These are phyloP conservation scores for Collybiopsis confluens DNA, from an alignment of 768 basidiomycete species.

Conservation along the genomic window DNA sequence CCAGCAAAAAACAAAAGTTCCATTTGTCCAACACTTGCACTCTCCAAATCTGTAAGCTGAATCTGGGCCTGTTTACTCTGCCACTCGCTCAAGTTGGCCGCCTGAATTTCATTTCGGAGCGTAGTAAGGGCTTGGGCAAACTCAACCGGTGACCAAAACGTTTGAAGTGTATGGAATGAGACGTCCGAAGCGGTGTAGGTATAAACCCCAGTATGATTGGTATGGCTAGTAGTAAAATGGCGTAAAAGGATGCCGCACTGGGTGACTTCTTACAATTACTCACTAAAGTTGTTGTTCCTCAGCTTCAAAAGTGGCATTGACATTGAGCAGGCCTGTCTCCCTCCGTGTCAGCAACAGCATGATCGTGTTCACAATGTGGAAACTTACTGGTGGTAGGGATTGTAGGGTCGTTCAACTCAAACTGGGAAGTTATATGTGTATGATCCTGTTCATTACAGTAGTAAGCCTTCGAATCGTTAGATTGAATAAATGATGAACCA, in stretches of 20 bases:
- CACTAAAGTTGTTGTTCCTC: neutral
- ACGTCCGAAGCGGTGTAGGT: neutral
- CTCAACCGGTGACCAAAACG: neutral
- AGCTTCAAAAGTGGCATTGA: neutral
- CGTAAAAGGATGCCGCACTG: neutral
- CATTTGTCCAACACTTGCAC: neutral
- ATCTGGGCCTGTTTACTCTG: constrained; percentile 1
- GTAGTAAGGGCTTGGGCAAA: neutral
- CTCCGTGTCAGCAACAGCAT: neutral
- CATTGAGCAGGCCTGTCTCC: neutral
- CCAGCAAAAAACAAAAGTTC: neutral
- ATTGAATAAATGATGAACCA: neutral
- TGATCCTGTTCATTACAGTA: neutral
- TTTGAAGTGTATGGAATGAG: constrained; percentile 1
- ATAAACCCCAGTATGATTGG: neutral
- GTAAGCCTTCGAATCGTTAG: neutral
- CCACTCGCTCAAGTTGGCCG: neutral
- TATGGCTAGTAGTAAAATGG: neutral
- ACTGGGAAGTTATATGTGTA: neutral
- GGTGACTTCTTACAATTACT: neutral
- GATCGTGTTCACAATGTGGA: neutral
- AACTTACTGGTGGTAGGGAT: constrained; percentile 1
- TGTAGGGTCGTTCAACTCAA: neutral
- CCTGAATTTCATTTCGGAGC: neutral
- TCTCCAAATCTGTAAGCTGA: neutral